Conservation (phyloP, 2,329 filamentous ascomycete species). For the Stachybotrys elegans region DNA sequence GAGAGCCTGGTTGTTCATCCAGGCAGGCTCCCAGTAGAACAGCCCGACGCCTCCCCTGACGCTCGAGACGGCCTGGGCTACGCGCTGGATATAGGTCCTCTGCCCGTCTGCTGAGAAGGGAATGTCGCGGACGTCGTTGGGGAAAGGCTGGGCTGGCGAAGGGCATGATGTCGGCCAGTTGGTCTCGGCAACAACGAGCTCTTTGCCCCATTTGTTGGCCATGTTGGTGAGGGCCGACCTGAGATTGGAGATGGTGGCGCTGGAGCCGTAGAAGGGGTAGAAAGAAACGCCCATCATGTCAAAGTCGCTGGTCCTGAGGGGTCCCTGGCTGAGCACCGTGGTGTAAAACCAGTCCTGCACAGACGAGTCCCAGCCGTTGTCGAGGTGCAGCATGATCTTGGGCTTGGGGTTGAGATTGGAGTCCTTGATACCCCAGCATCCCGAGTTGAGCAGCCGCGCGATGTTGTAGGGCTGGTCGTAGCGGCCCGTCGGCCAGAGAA, state of each 20-base stretch:
- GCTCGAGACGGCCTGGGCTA: constrained; percentile 50
- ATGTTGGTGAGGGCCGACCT: constrained; percentile 53
- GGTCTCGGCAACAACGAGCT: constrained; percentile 64
- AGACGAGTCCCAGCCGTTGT: constrained; percentile 69
- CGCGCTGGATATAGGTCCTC: constrained; percentile 52
- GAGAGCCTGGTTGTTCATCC: constrained; percentile 59
- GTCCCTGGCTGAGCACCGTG: constrained; percentile 46
- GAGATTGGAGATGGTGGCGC: constrained; percentile 54
- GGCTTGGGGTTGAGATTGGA: constrained; percentile 51
- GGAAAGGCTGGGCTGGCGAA: constrained; percentile 52
- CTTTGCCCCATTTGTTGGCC: constrained; percentile 57
- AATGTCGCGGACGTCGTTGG: constrained; percentile 52
- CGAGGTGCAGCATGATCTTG: constrained; percentile 69
- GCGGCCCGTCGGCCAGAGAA: constrained; percentile 59
- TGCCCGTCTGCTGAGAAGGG: constrained; percentile 61
- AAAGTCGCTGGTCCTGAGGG: constrained; percentile 49
- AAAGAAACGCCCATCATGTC: constrained; percentile 70
- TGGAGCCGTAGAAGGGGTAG: constrained; percentile 65
- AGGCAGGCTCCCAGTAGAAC: constrained; percentile 72
- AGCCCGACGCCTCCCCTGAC: constrained; percentile 53
- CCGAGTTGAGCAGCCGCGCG: constrained; percentile 59
- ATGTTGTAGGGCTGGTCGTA: constrained; percentile 54
- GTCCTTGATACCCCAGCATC: constrained; percentile 59
- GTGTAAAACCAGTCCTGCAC: constrained; percentile 64
- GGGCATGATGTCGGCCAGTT: constrained; percentile 65